A percentile compares a stretch with the other conserved stretches of the same genome.
Conservation (phyloP, 345 rosid genomes). For the Populus euphratica region DNA sequence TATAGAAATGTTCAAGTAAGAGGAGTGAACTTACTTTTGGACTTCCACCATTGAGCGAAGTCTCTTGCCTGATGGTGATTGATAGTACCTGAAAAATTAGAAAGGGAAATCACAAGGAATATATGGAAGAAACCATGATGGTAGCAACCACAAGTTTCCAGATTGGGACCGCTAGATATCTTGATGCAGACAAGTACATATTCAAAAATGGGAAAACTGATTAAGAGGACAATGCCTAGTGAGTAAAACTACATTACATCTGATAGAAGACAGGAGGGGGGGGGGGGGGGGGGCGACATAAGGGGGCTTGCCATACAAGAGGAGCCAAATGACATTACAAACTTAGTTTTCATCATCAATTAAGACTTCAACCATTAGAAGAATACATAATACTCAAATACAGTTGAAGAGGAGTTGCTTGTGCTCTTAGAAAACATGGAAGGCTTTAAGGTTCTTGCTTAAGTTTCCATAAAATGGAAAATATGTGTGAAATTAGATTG, state of each 20-base stretch:
- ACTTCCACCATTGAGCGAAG: constrained; percentile 82
- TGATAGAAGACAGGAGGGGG: too few relatives aligned
- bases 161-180: neutral
- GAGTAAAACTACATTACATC: neutral
- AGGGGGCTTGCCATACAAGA: neutral
- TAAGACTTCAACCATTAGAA: neutral
- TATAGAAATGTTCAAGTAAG: neutral
- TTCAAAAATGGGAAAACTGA: neutral
- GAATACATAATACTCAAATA: neutral
- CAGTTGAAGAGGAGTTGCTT: neutral
- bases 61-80: constrained; percentile 82
- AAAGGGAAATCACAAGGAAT: neutral
- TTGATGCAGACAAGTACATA: neutral
- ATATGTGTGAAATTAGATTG: neutral
- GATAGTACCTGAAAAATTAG: constrained; percentile 61
- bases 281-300: neutral
- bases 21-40: constrained; percentile 52
- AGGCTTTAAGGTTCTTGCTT: neutral
- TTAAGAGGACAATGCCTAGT: neutral
- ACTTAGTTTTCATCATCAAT: neutral
- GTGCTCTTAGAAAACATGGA: neutral
- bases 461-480: neutral
- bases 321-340: neutral
- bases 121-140: neutral
- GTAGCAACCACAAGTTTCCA: neutral